Percentiles rank a stretch among this genome's conserved stretches.
Evolutionary conservation across 495 filamentous ascomycete species (phyloP).

Genomic region (Glutinoglossum americanum): DNA sequence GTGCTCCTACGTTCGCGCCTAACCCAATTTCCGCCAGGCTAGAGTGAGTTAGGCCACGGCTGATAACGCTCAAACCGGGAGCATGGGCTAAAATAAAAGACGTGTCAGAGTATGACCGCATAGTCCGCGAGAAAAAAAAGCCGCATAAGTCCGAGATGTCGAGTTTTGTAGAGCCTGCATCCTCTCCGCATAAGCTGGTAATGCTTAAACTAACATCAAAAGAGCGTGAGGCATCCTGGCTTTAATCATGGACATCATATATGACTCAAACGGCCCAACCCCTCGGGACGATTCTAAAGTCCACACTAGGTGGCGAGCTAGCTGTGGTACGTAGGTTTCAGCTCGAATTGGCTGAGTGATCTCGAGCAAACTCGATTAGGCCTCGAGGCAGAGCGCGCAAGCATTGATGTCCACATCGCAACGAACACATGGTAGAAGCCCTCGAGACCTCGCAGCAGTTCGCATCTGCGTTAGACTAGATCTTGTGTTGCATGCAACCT

Average conservation of each 20-base stretch:
- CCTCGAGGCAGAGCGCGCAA: background rate
- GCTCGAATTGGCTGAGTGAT: background rate
- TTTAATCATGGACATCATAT: background rate
- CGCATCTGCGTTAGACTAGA: background rate
- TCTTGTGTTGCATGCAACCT: background rate
- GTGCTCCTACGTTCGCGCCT: background rate
- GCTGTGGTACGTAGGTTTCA: background rate
- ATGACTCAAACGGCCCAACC: background rate
- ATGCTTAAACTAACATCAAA: constrained; percentile 1
- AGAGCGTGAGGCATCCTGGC: background rate
- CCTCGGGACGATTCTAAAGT: background rate
- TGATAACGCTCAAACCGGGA: background rate
- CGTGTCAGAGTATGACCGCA: background rate
- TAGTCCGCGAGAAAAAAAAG: background rate
- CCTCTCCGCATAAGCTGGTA: background rate
- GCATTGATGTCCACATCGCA: background rate
- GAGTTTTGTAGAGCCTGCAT: background rate
- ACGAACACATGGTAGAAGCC: background rate
- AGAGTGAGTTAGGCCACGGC: background rate
- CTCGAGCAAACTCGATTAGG: background rate
- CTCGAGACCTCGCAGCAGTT: background rate
- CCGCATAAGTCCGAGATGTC: background rate
- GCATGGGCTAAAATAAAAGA: background rate
- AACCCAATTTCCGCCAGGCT: background rate
- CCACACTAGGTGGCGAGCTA: background rate